Percentiles rank a stretch among this genome's conserved stretches.
Evolutionary conservation across 495 filamentous ascomycete genomes (phyloP).

Genomic region (Beverwykella pulmonaria): DNA sequence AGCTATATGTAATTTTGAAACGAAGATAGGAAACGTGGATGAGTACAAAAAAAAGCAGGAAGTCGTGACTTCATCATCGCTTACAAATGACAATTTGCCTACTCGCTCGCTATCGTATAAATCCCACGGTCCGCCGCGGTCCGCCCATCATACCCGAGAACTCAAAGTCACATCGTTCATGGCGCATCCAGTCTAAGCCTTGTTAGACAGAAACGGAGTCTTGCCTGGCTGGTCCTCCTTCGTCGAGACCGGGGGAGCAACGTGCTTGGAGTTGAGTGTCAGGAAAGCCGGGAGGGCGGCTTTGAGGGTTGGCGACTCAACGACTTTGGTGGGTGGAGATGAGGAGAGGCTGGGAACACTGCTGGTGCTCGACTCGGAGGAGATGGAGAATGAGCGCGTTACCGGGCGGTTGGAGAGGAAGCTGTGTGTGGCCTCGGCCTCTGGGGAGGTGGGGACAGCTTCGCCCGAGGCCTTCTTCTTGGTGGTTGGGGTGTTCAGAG

Average conservation of each 20-base stretch:
- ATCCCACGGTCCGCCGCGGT: neutral
- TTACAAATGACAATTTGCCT: neutral
- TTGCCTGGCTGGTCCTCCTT: neutral
- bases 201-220: slow-evolving; percentile 27
- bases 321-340: neutral
- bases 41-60: neutral
- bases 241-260: neutral
- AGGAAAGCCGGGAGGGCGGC: slow-evolving; percentile 15
- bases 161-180: no score
- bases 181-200: slow-evolving; percentile 8
- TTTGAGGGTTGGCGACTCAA: slow-evolving; percentile 10
- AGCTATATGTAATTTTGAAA: slow-evolving; percentile 23
- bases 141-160: no score
- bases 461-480: neutral
- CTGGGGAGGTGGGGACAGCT: neutral
- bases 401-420: slow-evolving; percentile 32
- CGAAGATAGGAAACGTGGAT: slow-evolving; percentile 24
- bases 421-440: slow-evolving; percentile 12
- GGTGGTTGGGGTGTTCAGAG: slow-evolving; percentile 21
- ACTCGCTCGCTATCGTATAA: slow-evolving; percentile 17
- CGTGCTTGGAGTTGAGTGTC: slow-evolving; percentile 26
- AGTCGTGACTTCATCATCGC: slow-evolving; percentile 12
- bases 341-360: slow-evolving; percentile 9
- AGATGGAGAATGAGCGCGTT: slow-evolving; percentile 19
- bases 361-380: slow-evolving; percentile 9